Evolutionary conservation across 2,329 filamentous ascomycete genomes (phyloP), one percentile per base, ranked within the genome.

Genomic region (Trichoderma semiorbis): DNA sequence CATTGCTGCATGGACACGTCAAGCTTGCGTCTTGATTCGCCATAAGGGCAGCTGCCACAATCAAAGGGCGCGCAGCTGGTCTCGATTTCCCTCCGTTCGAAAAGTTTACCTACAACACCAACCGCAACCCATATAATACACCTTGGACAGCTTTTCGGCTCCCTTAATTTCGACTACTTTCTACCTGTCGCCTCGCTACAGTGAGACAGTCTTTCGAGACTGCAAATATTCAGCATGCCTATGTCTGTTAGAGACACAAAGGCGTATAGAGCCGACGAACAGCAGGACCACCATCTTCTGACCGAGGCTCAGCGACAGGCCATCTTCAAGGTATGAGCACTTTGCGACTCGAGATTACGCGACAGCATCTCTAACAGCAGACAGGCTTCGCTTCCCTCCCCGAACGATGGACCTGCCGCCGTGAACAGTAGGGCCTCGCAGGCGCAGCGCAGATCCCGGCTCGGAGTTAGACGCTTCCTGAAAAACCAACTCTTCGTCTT

Each of bases 401-500:
- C 77, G 18, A 81, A 76, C 75, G 81, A 82, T 66, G 70, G 73
- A 62, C 78, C 77, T 65, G 77, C 74, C 12, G 58, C 62, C 34
- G 43, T 47, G 12, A 73, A 55, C 73, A 72, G 21, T 71, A 73
- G 72, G 24, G 77, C 74, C 67, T 76, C 77, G 50, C 75, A 77
- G 65, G 75, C 78, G 16, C 77, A 77, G 34, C 74, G 76, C 32
- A 79, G 81, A 39, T 84, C 84, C 24, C 83, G 84, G 61, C 81
- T 90, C 21, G 89, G 89, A 26, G 79, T 92, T 72, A 87, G 89
- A 73, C 86, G 86, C 70, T 89, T 93, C 77, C 76, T 93, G 57
- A 85, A 84, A 73, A 84, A 83, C 68, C 88, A 91, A 78, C 80
- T 95, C 55, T 87, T 94, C 81, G 80, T 90, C 69, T 80, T 93